phyloP scores from a whole-genome alignment of 768 basidiomycete species.

The Suillus subluteus region DNA sequence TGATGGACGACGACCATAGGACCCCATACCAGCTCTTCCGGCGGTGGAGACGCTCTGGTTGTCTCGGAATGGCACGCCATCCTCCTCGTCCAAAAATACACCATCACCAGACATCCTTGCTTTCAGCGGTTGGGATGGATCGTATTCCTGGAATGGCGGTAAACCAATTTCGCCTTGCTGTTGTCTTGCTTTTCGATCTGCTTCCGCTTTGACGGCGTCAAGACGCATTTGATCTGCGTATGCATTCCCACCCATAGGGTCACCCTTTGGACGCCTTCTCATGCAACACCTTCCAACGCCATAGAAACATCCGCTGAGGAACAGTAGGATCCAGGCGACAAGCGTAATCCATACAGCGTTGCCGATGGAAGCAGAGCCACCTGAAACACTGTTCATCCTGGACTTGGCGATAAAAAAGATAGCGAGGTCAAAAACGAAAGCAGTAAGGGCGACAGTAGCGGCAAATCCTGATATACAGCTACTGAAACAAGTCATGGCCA shows the following conservation, averaged over 20 bases:
- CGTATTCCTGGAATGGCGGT: slow-evolving; percentile 74
- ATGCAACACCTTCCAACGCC: slow-evolving; percentile 85
- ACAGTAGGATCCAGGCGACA: slow-evolving; percentile 81
- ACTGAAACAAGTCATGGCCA: slow-evolving; percentile 84
- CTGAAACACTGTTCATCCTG: slow-evolving; percentile 72
- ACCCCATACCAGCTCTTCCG: slow-evolving; percentile 28
- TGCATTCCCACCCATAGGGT: slow-evolving; percentile 33
- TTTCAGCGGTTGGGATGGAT: slow-evolving; percentile 64
- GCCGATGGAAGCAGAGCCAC: slow-evolving; percentile 83
- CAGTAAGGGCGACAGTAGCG: slow-evolving; percentile 75
- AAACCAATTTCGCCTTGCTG: slow-evolving; percentile 64
- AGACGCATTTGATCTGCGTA: slow-evolving; percentile 73
- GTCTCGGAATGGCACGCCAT: slow-evolving; percentile 38
- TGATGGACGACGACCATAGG: slow-evolving; percentile 36
- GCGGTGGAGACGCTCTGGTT: slow-evolving; percentile 28
- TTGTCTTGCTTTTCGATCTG: slow-evolving; percentile 76
- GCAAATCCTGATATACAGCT: slow-evolving; percentile 82
- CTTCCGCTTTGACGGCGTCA: slow-evolving; percentile 86
- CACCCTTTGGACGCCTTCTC: slow-evolving; percentile 49
- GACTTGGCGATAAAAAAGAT: slow-evolving; percentile 89
- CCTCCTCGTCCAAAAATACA: slow-evolving; percentile 56
- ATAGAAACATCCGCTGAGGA: slow-evolving; percentile 91
- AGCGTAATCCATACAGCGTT: slow-evolving; percentile 91
- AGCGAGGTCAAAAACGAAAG: slow-evolving; percentile 92
- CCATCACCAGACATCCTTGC: slow-evolving; percentile 59